Conservation (phyloP, 148 eudicot species). For the Euryodendron excelsum region DNA sequence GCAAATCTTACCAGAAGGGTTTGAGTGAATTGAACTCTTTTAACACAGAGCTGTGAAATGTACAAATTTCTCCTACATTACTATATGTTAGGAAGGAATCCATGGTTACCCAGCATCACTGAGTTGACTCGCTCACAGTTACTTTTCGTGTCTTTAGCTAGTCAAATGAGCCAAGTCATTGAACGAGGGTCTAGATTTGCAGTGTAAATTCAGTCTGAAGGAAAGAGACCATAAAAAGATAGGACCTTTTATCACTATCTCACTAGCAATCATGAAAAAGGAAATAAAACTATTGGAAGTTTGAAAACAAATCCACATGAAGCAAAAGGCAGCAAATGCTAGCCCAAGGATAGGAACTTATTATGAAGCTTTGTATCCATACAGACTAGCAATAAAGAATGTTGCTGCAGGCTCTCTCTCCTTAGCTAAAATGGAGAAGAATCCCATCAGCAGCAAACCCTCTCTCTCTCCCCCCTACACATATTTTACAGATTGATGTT, state of each 20-base stretch:
- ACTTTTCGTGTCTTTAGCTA: neutral
- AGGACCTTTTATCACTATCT: neutral
- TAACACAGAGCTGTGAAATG: no score
- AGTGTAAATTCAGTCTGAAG: conserved; percentile 5
- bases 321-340: conserved; percentile 1
- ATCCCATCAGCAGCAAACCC: neutral
- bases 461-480: neutral
- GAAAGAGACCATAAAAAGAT: neutral
- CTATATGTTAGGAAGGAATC: no score
- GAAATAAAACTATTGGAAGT: neutral
- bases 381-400: conserved; percentile 4
- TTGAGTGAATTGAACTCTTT: neutral
- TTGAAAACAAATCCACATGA: neutral
- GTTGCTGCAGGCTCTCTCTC: conserved; percentile 5
- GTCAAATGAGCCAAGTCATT: neutral
- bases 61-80: no score
- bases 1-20: neutral
- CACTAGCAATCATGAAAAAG: conserved; percentile 5
- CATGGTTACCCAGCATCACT: no score
- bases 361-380: neutral
- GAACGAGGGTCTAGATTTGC: neutral
- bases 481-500: conserved; percentile 15
- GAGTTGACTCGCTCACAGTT: neutral
- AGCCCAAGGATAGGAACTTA: no score
- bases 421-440: conserved; percentile 13